Evolutionary conservation across 306 rosid species (phyloP).

Genomic region (Prunus padus): DNA sequence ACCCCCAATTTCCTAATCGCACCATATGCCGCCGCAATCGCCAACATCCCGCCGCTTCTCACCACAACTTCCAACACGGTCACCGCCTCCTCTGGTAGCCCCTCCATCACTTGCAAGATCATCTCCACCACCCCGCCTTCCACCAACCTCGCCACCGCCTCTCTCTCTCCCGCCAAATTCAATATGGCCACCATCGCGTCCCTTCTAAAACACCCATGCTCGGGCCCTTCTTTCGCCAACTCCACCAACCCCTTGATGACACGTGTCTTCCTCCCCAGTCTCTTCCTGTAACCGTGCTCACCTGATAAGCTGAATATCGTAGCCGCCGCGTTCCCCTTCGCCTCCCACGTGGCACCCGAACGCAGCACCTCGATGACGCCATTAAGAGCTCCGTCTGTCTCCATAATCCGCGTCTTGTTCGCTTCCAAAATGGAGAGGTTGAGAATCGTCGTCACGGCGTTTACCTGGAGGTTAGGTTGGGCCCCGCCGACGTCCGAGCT

Average conservation of each 20-base stretch:
- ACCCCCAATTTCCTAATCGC: conserved; percentile 52
- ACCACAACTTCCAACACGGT: conserved; percentile 70
- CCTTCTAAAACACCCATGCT: conserved; percentile 29
- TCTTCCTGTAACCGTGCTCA: conserved; percentile 44
- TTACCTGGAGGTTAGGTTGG: conserved; percentile 59
- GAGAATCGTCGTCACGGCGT: conserved; percentile 81
- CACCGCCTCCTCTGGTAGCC: conserved; percentile 74
- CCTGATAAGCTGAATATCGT: conserved; percentile 69
- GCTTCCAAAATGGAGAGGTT: conserved; percentile 74
- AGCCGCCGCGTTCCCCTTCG: conserved; percentile 91
- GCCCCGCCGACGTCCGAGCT: conserved; percentile 25
- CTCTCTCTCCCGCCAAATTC: conserved; percentile 70
- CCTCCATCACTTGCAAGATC: conserved; percentile 47
- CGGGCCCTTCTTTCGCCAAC: conserved; percentile 59
- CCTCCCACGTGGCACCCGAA: conserved; percentile 82
- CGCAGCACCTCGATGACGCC: conserved; percentile 67
- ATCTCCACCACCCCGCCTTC: conserved; percentile 67
- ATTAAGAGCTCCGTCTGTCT: conserved; percentile 68
- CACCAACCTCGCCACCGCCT: conserved; percentile 54
- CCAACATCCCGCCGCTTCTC: conserved; percentile 73
- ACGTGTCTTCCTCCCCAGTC: conserved; percentile 68
- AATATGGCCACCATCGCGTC: conserved; percentile 82
- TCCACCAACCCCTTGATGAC: conserved; percentile 62
- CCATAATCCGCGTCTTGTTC: conserved; percentile 70
- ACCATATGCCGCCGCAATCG: conserved; percentile 53